phyloP scores from a whole-genome alignment of 2,329 filamentous ascomycete genomes.

The Cercospora sp. region DNA sequence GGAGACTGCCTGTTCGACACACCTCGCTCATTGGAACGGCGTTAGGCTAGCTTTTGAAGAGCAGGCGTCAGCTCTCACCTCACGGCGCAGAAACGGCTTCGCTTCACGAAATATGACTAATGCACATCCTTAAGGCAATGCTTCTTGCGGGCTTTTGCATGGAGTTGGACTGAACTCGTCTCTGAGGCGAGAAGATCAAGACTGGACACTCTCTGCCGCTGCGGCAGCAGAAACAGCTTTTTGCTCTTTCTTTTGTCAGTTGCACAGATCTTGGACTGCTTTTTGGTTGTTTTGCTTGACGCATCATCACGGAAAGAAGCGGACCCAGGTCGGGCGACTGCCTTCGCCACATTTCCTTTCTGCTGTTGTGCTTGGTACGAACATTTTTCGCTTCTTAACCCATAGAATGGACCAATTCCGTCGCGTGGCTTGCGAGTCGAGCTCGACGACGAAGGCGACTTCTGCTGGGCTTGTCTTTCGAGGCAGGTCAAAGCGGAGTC shows the following conservation, averaged over 20 bases:
- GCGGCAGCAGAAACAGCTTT: conserved; percentile 5
- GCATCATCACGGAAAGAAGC: conserved; percentile 11
- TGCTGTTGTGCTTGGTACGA: conserved; percentile 10
- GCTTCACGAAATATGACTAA: conserved; percentile 17
- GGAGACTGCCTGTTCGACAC: conserved; percentile 26
- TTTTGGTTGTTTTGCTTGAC: conserved; percentile 13
- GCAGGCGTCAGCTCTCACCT: conserved; percentile 27
- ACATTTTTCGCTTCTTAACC: conserved; percentile 14
- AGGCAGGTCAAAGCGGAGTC: conserved; percentile 1
- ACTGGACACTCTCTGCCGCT: conserved; percentile 16
- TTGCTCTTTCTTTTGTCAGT: conserved; percentile 17
- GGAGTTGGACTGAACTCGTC: conserved; percentile 13
- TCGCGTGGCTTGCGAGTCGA: conserved; percentile 14
- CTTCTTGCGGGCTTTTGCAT: background rate
- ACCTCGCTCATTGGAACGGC: conserved; percentile 28
- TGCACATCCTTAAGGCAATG: conserved; percentile 16
- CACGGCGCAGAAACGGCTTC: conserved; percentile 27
- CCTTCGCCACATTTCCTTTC: conserved; percentile 30
- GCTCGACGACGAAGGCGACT: conserved; percentile 18
- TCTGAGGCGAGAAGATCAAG: conserved; percentile 14
- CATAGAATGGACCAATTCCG: conserved; percentile 20
- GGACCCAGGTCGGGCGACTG: conserved; percentile 29
- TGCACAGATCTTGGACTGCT: conserved; percentile 1
- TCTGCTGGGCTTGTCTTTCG: conserved; percentile 1
- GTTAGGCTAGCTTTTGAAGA: conserved; percentile 17